Base-by-base conservation (phyloP, 306 rosid genomes). In the Cicer judaicum region DNA sequence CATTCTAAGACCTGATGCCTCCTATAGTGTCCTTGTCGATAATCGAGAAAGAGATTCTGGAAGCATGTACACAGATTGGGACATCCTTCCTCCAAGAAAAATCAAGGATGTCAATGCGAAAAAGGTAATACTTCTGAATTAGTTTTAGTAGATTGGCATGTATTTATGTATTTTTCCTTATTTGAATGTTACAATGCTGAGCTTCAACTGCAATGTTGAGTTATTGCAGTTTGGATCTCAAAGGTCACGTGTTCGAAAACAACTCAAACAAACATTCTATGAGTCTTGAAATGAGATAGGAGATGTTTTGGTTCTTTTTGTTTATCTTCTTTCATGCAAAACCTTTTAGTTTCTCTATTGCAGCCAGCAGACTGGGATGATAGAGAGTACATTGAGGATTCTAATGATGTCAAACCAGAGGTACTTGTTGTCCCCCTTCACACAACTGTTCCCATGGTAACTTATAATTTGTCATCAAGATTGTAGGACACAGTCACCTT, bases 291-390 rank as follows among this genome's bases (percentile, higher is more conserved):
- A 54, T 77, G 77, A 76, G 36, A 78, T 40, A 29, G 16, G 71
- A 60, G 48, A 65, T 8, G 7, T 55, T 75, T 73, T 14, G 61
- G 66, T 76, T 70, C 48, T 47, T 66, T 50, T 77, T 13, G 8
- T 16, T 36, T 19, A 41, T 68, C 47, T 75, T 41, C 29, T 73
- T 64, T 55, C 73, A 56, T 70, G 59, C 60, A 13, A 64, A 63
- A 38, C 39, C 24, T 24, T 43, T 78, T 43, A 69, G 56, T 72
- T 67, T 19, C 55, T 24, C 72, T 61, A 21, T 69, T 54, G 59
- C 84, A 94, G 99, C 99, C 97, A 61, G 89, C 92, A 10, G 90
- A 94, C 78, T 94, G 98, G 98, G 98, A 94, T 53, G 94, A 88
- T 21, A 88, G 88, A 83, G 98, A 94, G 78, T 91, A 91, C 84